Conservation (phyloP, 306 rosid genomes). For the Cicer yamashitae region DNA sequence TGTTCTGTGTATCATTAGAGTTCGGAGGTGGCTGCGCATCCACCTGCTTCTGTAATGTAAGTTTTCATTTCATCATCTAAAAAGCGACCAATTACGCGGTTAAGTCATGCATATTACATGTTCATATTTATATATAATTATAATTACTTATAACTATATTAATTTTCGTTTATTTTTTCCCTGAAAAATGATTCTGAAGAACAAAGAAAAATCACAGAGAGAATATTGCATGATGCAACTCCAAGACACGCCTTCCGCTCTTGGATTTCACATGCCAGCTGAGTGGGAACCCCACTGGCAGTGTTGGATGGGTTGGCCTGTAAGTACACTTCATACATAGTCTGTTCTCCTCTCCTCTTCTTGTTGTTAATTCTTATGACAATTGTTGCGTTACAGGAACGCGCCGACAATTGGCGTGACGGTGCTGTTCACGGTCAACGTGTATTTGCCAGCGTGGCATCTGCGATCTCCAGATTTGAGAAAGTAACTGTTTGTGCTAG, state of each 20-base stretch:
- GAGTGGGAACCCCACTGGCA: constrained; percentile 86
- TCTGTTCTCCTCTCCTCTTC: background rate
- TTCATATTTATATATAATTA: background rate
- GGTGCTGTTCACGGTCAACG: constrained; percentile 66
- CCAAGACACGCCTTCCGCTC: constrained; percentile 54
- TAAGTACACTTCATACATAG: constrained; percentile 47
- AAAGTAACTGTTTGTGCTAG: constrained; percentile 76
- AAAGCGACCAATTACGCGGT: too few species aligned
- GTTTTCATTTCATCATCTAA: too few species aligned
- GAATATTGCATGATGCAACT: constrained; percentile 51
- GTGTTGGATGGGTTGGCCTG: constrained; percentile 98
- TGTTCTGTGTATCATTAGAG: too few species aligned
- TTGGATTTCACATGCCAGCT: constrained; percentile 83
- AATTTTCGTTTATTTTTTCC: background rate
- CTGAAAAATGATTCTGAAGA: background rate
- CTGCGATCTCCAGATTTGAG: constrained; percentile 84
- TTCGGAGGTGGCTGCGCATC: too few species aligned
- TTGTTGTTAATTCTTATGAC: background rate
- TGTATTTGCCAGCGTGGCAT: constrained; percentile 67
- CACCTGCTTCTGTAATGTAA: too few species aligned
- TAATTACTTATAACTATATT: background rate
- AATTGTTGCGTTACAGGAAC: constrained; percentile 65
- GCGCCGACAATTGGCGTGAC: constrained; percentile 89
- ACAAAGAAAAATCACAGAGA: background rate
- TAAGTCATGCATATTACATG: background rate